Evolutionary conservation across 306 rosid species (phyloP).

Genomic region (Sphenostylis stenocarpa): DNA sequence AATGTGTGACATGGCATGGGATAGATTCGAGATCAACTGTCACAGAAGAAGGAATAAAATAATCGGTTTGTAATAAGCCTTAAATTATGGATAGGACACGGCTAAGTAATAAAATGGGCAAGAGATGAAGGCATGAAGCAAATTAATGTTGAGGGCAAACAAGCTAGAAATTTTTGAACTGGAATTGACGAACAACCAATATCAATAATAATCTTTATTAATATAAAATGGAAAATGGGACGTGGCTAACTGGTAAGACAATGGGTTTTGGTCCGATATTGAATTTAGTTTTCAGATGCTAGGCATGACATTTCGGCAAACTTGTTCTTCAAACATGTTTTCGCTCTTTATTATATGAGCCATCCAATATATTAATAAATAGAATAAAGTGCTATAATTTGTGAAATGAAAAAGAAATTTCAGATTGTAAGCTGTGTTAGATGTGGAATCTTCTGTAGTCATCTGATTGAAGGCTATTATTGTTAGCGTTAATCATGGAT

Average conservation of each 20-base stretch:
- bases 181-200: too few relatives aligned
- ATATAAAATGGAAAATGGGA: too few relatives aligned
- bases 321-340: neutral
- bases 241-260: too few relatives aligned
- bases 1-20: conserved; percentile 29
- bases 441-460: neutral
- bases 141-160: conserved; percentile 18
- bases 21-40: conserved; percentile 11
- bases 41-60: conserved; percentile 8
- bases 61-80: conserved; percentile 33
- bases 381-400: neutral
- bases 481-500: neutral
- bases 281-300: conserved; percentile 23
- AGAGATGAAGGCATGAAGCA: conserved; percentile 12
- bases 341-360: neutral
- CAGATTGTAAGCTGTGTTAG: neutral
- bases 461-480: neutral
- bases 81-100: conserved; percentile 12
- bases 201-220: too few relatives aligned
- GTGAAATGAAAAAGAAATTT: neutral
- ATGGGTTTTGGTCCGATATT: too few relatives aligned
- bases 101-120: conserved; percentile 31
- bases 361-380: neutral
- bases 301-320: neutral
- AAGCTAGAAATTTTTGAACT: too few relatives aligned